These are phyloP conservation scores for Heteromeles arbutifolia DNA, from an alignment of 306 rosid genomes.

Conservation along the genomic window DNA sequence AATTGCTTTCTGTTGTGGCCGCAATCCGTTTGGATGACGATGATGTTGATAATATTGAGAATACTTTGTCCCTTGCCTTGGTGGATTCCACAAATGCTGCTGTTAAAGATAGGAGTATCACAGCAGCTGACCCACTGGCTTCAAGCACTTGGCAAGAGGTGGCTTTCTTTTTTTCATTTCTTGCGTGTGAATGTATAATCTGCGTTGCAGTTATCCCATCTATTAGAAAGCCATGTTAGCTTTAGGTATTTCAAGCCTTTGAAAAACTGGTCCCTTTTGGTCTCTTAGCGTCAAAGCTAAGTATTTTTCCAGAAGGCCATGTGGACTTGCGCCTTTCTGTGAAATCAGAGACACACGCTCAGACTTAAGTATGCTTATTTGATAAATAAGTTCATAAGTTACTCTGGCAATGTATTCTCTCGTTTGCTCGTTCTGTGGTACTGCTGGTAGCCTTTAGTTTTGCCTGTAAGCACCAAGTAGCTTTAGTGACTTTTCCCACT, in stretches of 20 bases:
- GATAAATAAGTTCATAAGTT: neutral
- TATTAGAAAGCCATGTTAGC: neutral
- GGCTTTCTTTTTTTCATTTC: conserved; percentile 16
- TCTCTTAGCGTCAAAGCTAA: neutral
- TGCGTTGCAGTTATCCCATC: neutral
- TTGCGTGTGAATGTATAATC: conserved; percentile 5
- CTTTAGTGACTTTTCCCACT: conserved; percentile 1
- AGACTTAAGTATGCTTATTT: neutral
- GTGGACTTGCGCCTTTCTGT: neutral
- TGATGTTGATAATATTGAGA: conserved; percentile 57
- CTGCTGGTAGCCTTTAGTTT: conserved; percentile 1
- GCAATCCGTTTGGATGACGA: conserved; percentile 77
- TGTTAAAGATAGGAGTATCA: conserved; percentile 46
- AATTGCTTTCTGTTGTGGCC: conserved; percentile 83
- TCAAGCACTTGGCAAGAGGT: conserved; percentile 93
- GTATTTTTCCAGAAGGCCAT: neutral
- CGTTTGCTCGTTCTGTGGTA: conserved; percentile 8
- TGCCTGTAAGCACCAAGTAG: conserved; percentile 4
- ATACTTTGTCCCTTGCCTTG: conserved; percentile 52
- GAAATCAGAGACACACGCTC: neutral
- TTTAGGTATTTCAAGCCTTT: neutral
- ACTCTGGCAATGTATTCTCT: neutral
- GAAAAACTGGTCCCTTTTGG: neutral
- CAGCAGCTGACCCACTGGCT: conserved; percentile 68
- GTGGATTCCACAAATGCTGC: conserved; percentile 46